phyloP scores from a whole-genome alignment of 495 filamentous ascomycete species.

The Trichoderma virens region DNA sequence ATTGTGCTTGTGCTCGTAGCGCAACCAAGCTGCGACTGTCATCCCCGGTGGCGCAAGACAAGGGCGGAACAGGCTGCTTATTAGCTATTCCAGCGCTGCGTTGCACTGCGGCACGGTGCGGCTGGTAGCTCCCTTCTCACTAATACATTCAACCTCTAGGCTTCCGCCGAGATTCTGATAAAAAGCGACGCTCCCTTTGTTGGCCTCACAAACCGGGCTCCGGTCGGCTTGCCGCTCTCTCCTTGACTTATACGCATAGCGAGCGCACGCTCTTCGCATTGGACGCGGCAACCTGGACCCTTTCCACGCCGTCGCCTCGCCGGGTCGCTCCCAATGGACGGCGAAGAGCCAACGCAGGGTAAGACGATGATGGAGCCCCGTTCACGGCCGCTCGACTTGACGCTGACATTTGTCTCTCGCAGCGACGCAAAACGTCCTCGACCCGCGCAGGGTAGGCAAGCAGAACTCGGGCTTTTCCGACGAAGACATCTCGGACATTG shows the following conservation, averaged over 20 bases:
- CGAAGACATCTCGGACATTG: slow-evolving; percentile 75
- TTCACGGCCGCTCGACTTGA: not conserved
- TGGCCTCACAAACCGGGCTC: not conserved
- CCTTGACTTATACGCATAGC: not conserved
- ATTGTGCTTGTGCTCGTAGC: not conserved
- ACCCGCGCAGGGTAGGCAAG: slow-evolving; percentile 67
- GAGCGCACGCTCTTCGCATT: not conserved
- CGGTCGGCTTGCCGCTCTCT: not conserved
- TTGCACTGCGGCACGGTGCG: not conserved
- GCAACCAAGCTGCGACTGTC: not conserved
- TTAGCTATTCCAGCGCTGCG: too few relatives aligned
- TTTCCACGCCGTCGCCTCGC: not conserved
- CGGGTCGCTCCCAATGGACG: slow-evolving; percentile 11
- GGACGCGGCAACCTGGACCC: not conserved
- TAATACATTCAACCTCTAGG: not conserved
- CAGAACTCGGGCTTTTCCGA: slow-evolving; percentile 72
- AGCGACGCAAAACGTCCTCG: slow-evolving; percentile 74
- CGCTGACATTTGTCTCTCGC: slow-evolving; percentile 15
- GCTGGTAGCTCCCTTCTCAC: not conserved
- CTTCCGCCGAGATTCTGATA: not conserved
- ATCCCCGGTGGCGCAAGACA: too few relatives aligned
- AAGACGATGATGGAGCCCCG: not conserved
- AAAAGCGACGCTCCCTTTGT: not conserved
- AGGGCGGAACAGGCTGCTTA: too few relatives aligned
- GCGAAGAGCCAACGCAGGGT: slow-evolving; percentile 12